Evolutionary conservation across 2,329 filamentous ascomycete species (phyloP).

Genomic region (Myriosclerotinia scirpicola): DNA sequence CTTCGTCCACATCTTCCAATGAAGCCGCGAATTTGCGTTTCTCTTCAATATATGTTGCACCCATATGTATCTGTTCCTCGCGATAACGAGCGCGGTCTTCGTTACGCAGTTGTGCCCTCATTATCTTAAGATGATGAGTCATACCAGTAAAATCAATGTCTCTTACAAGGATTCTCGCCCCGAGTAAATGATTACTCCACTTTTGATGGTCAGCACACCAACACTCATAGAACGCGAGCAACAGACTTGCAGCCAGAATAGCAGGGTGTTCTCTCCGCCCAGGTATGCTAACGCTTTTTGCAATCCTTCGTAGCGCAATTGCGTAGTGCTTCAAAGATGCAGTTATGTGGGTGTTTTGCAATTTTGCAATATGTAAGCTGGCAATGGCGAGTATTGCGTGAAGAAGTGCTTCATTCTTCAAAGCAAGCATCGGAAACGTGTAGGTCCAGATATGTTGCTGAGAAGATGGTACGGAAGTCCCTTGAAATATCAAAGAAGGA

Average conservation of each 20-base stretch:
- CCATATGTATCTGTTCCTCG: conserved; percentile 18
- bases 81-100: conserved; percentile 25
- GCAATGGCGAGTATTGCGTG: conserved; percentile 88
- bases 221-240: conserved; percentile 90
- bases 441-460: conserved; percentile 69
- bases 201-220: conserved; percentile 93
- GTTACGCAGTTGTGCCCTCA: conserved; percentile 48
- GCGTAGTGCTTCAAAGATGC: conserved; percentile 92
- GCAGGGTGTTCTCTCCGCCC: conserved; percentile 70
- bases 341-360: conserved; percentile 71
- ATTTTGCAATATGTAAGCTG: conserved; percentile 82
- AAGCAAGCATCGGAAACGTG: conserved; percentile 77
- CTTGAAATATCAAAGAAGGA: conserved; percentile 63
- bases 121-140: conserved; percentile 66
- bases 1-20: conserved; percentile 53
- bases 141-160: conserved; percentile 79
- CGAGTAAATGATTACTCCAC: conserved; percentile 90
- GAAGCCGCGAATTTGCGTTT: conserved; percentile 26
- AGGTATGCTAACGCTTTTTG: conserved; percentile 69
- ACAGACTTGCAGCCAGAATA: conserved; percentile 82
- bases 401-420: conserved; percentile 81
- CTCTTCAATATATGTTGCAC: conserved; percentile 26
- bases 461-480: conserved; percentile 59
- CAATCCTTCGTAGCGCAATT: conserved; percentile 75
- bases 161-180: conserved; percentile 75